A percentile compares a stretch with the other conserved stretches of the same genome.
Conservation (phyloP, 805 yeast species). For the Wickerhamomyces silvicola region DNA sequence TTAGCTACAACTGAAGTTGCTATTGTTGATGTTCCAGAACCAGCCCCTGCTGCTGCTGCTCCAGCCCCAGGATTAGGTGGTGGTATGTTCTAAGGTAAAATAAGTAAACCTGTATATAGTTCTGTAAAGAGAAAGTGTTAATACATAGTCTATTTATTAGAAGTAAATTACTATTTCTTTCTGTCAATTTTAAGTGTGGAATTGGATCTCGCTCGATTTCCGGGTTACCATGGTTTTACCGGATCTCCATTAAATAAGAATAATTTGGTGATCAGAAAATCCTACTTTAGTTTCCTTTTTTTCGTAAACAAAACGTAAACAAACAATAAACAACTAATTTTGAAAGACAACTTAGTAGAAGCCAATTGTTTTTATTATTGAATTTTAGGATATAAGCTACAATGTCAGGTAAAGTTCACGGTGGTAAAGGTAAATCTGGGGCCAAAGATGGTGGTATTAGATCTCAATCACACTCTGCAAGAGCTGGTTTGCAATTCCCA, state of each 20-base stretch:
- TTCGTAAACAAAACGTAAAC: slow-evolving; percentile 2
- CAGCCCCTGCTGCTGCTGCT: slow-evolving; percentile 43
- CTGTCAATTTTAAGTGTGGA: no score
- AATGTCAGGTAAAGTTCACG: slow-evolving; percentile 95
- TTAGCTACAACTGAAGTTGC: slow-evolving; percentile 99
- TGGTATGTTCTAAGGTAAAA: slow-evolving; percentile 33
- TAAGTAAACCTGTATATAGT: slow-evolving; percentile 7
- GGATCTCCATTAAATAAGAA: neutral
- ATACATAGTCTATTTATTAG: no score
- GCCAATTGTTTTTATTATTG: neutral
- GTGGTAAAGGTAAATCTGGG: slow-evolving; percentile 94
- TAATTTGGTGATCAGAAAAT: neutral
- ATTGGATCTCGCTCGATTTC: no score
- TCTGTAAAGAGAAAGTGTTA: no score
- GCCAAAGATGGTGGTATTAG: slow-evolving; percentile 58
- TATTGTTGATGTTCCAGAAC: slow-evolving; percentile 92
- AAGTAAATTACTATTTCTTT: no score
- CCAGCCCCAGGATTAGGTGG: slow-evolving; percentile 61
- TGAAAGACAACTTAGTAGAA: neutral
- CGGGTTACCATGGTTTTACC: slow-evolving; percentile 21
- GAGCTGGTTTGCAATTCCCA: slow-evolving; percentile 95
- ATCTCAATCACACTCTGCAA: slow-evolving; percentile 84
- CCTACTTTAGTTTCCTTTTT: slow-evolving; percentile 3
- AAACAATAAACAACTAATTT: neutral
- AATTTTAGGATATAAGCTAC: slow-evolving; percentile 3